These are phyloP conservation scores for Candida ovalis DNA, from an alignment of 805 yeast species.

Conservation along the genomic window DNA sequence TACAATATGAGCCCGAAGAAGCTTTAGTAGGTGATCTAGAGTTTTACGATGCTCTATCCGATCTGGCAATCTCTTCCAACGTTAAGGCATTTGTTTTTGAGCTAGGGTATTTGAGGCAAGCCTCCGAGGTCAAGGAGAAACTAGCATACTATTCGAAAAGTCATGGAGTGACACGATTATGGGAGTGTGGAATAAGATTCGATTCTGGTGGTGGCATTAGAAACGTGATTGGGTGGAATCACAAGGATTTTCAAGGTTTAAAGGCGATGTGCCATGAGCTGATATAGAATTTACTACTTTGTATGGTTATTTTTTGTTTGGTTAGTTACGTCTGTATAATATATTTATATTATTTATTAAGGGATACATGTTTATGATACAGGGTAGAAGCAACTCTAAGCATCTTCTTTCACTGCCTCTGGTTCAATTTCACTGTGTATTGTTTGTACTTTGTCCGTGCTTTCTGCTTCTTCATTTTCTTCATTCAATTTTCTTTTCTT, in stretches of 20 bases:
- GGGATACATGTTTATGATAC: background rate
- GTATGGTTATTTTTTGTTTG: too few species aligned
- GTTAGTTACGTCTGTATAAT: background rate
- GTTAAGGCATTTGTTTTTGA: conserved; percentile 72
- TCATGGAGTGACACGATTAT: background rate
- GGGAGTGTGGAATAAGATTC: conserved; percentile 44
- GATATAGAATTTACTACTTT: background rate
- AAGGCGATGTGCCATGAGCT: conserved; percentile 14
- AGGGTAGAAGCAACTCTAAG: background rate
- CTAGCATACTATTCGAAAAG: background rate
- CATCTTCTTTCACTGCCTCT: background rate
- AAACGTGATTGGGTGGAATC: conserved; percentile 62
- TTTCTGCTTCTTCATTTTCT: conserved; percentile 9
- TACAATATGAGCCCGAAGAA: conserved; percentile 63
- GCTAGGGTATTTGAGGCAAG: conserved; percentile 63
- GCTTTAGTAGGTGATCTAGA: conserved; percentile 81
- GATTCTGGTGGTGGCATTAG: conserved; percentile 55
- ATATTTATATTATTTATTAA: background rate
- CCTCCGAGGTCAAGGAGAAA: conserved; percentile 20
- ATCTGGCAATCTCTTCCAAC: conserved; percentile 37
- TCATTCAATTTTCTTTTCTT: conserved; percentile 35
- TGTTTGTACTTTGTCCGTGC: conserved; percentile 2
- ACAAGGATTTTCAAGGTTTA: conserved; percentile 9
- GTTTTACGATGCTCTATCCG: conserved; percentile 55
- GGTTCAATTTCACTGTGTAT: background rate